Evolutionary conservation across 2,329 filamentous ascomycete genomes (phyloP).

Genomic region (Chaetomium globosum): DNA sequence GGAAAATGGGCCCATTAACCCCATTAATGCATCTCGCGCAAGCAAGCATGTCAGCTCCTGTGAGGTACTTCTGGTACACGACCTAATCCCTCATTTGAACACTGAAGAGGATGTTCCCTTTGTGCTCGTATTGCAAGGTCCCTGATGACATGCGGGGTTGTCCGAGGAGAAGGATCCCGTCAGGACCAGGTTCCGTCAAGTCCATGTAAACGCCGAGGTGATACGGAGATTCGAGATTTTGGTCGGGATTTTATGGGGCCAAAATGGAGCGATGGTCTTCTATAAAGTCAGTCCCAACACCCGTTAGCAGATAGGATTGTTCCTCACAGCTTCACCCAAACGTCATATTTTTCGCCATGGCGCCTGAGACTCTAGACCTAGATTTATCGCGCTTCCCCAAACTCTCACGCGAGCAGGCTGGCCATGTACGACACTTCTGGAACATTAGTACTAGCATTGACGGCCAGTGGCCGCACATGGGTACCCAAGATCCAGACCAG

Average conservation of each 20-base stretch:
- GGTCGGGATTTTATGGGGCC: not conserved
- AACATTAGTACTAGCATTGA: not conserved
- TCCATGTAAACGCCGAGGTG: not conserved
- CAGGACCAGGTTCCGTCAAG: not conserved
- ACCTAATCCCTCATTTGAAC: too few species aligned
- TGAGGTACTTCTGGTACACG: too few species aligned
- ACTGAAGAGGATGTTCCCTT: too few species aligned
- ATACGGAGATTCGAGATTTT: not conserved
- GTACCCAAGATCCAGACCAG: not conserved
- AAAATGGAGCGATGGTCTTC: not conserved
- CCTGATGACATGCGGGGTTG: not conserved
- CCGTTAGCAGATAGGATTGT: not conserved
- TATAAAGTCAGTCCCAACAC: not conserved
- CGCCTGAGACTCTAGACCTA: not conserved
- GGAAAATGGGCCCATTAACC: not conserved
- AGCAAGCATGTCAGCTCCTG: too few species aligned
- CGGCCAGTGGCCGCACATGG: not conserved
- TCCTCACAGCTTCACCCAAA: not conserved
- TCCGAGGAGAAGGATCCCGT: not conserved
- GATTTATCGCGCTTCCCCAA: not conserved
- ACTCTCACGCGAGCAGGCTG: not conserved
- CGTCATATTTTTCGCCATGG: not conserved
- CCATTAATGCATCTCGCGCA: not conserved
- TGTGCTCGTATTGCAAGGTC: not conserved
- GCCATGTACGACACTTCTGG: not conserved